Percentiles rank a stretch among this genome's conserved stretches.
Evolutionary conservation across 164 flowering plant genomes (phyloP).

Genomic region (Malania oleifera): DNA sequence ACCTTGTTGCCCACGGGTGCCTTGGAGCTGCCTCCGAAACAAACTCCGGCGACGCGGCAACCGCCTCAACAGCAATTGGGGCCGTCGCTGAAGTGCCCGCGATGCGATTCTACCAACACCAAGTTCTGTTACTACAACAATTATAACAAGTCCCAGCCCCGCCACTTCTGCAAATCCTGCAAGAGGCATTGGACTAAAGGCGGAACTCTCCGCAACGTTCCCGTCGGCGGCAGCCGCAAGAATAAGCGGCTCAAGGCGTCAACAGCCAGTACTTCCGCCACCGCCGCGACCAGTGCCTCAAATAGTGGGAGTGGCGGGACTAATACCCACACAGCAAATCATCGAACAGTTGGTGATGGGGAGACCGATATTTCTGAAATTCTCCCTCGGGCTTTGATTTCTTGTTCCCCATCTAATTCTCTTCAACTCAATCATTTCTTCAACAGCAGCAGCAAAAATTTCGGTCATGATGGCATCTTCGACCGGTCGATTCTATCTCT

Average conservation of each 20-base stretch:
- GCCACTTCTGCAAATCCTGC: slow-evolving; percentile 78
- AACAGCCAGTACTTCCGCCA: slow-evolving; percentile 5
- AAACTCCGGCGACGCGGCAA: slow-evolving; percentile 17
- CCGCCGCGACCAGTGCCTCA: slow-evolving; percentile 13
- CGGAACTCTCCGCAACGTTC: slow-evolving; percentile 74
- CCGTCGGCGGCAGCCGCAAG: slow-evolving; percentile 77
- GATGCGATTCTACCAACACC: slow-evolving; percentile 70
- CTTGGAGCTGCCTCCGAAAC: slow-evolving; percentile 27
- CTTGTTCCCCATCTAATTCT: slow-evolving; percentile 15
- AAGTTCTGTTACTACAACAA: slow-evolving; percentile 89
- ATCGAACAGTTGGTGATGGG: slow-evolving; percentile 15
- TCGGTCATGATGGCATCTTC: slow-evolving; percentile 9
- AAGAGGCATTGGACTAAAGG: slow-evolving; percentile 88
- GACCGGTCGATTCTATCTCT: slow-evolving; percentile 11
- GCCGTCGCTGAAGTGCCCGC: slow-evolving; percentile 56
- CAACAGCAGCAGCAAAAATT: slow-evolving; percentile 11
- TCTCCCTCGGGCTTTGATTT: slow-evolving; percentile 20
- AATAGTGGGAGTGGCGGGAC: neutral
- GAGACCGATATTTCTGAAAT: slow-evolving; percentile 22
- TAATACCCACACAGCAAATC: slow-evolving; percentile 3
- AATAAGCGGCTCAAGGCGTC: slow-evolving; percentile 51
- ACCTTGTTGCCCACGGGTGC: slow-evolving; percentile 24
- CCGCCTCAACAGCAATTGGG: slow-evolving; percentile 20
- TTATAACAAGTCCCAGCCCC: slow-evolving; percentile 73
- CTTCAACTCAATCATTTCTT: slow-evolving; percentile 6